A percentile compares a stretch with the other conserved stretches of the same genome.
Evolutionary conservation across 768 basidiomycete species (phyloP).

Genomic region (Zangia roseola): DNA sequence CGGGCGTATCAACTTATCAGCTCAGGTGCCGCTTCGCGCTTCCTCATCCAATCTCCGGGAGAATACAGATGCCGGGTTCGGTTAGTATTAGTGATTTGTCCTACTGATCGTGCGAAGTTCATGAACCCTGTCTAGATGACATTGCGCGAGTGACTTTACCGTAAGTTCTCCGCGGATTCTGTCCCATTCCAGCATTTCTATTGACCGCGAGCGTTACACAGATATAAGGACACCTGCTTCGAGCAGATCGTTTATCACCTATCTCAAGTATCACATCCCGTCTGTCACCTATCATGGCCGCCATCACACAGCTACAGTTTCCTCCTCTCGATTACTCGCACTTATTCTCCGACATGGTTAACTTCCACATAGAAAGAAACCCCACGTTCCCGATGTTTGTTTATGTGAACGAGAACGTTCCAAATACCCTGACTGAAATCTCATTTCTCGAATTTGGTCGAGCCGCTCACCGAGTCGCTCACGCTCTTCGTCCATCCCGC

Average conservation of each 20-base stretch:
- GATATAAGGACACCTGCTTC: conserved; percentile 11
- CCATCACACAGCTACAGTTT: neutral
- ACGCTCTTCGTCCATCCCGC: conserved; percentile 37
- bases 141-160: neutral
- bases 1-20: no score
- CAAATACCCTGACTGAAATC: conserved; percentile 17
- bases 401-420: conserved; percentile 12
- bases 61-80: no score
- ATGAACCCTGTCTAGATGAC: neutral
- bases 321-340: conserved; percentile 21
- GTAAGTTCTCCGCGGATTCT: neutral
- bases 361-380: conserved; percentile 27
- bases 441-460: conserved; percentile 28
- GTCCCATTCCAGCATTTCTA: conserved; percentile 1
- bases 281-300: neutral
- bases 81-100: no score
- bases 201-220: neutral
- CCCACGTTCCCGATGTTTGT: conserved; percentile 21
- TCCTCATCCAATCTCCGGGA: no score
- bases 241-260: neutral
- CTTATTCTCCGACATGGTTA: conserved; percentile 24
- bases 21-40: no score
- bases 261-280: neutral
- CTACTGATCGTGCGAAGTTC: no score
- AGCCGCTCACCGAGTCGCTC: conserved; percentile 37